These are phyloP conservation scores for Pseudonectria foliicola DNA, from an alignment of 2,329 filamentous ascomycete genomes.

Conservation along the genomic window DNA sequence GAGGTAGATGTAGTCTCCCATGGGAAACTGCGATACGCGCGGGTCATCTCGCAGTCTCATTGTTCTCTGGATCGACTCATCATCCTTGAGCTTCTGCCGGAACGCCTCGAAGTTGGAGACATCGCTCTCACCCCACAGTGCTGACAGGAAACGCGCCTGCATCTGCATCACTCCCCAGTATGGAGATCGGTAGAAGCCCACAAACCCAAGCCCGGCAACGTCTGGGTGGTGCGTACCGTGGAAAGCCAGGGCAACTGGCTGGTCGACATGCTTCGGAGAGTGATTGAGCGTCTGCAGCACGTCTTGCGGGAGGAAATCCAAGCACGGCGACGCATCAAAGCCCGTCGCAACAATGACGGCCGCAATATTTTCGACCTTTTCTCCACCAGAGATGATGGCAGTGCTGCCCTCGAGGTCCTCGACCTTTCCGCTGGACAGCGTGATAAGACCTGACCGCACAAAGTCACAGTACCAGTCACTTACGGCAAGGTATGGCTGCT, in stretches of 20 bases:
- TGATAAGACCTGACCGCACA: conserved; percentile 57
- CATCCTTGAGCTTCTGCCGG: conserved; percentile 33
- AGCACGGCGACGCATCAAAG: conserved; percentile 56
- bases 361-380: conserved; percentile 47
- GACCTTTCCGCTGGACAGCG: conserved; percentile 40
- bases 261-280: conserved; percentile 43
- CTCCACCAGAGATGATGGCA: conserved; percentile 25
- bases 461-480: conserved; percentile 69
- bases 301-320: conserved; percentile 55
- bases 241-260: conserved; percentile 61
- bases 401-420: conserved; percentile 28
- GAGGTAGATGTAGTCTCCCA: conserved; percentile 72
- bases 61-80: conserved; percentile 39
- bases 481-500: conserved; percentile 61
- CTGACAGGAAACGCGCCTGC: conserved; percentile 64
- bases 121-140: conserved; percentile 44
- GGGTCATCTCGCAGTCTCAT: conserved; percentile 44
- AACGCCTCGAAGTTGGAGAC: conserved; percentile 22
- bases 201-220: conserved; percentile 63
- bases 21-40: conserved; percentile 64
- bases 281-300: conserved; percentile 52
- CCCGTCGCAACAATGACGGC: conserved; percentile 71
- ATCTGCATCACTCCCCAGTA: conserved; percentile 87
- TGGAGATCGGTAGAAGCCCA: conserved; percentile 76
- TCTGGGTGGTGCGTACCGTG: conserved; percentile 56